Conservation (phyloP, 805 yeast genomes). For the Metschnikowia amazonensis region DNA sequence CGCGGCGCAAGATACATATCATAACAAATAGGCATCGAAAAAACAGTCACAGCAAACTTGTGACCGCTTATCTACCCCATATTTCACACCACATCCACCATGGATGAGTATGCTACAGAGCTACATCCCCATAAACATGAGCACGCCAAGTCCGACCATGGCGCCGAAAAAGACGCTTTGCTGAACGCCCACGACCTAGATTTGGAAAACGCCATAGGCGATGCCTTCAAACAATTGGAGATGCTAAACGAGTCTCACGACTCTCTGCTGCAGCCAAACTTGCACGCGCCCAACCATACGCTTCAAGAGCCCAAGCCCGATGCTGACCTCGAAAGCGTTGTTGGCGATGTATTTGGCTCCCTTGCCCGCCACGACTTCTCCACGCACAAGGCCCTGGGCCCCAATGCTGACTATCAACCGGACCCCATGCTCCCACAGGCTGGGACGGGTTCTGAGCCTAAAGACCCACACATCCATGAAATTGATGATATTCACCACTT, state of each 20-base stretch:
- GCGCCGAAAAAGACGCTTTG: neutral
- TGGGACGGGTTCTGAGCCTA: neutral
- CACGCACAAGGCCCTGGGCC: neutral
- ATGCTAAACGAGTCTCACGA: slow-evolving; percentile 6
- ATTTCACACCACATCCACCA: slow-evolving; percentile 7
- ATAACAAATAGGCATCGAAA: slow-evolving; percentile 6
- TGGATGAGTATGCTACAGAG: neutral
- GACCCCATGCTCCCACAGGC: neutral
- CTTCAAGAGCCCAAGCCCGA: neutral
- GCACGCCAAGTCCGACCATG: neutral
- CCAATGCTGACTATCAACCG: neutral
- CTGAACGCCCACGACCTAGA: slow-evolving; percentile 11
- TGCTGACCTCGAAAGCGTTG: slow-evolving; percentile 4
- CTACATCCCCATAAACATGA: neutral
- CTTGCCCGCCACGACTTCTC: neutral
- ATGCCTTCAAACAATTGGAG: slow-evolving; percentile 35
- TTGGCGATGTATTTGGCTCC: slow-evolving; percentile 8
- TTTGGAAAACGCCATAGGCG: slow-evolving; percentile 35
- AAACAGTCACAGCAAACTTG: slow-evolving; percentile 22
- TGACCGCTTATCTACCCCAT: slow-evolving; percentile 15
- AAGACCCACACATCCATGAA: too few relatives aligned
- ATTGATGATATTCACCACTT: too few relatives aligned
- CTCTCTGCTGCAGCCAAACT: neutral
- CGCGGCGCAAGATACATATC: neutral
- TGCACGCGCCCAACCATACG: neutral